Evolutionary conservation across 2,329 filamentous ascomycete species (phyloP).

Genomic region (Aspergillus ruber): DNA sequence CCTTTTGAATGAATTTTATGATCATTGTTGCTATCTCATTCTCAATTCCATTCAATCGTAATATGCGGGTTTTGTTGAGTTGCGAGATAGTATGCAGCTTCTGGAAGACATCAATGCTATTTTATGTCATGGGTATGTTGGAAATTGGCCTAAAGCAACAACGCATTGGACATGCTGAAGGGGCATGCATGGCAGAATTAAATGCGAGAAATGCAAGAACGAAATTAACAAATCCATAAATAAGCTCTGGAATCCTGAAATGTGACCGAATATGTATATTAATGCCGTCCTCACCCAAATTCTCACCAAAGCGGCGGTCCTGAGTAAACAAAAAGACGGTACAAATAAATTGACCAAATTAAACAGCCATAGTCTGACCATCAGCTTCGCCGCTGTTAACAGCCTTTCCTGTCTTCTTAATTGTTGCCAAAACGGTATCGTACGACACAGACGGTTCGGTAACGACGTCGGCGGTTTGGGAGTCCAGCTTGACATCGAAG

Average conservation of each 20-base stretch:
- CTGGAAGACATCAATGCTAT: neutral
- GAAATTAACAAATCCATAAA: neutral
- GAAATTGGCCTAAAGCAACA: neutral
- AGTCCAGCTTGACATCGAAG: slow-evolving; percentile 81
- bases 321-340: neutral
- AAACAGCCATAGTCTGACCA: slow-evolving; percentile 34
- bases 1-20: slow-evolving; percentile 3
- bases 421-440: slow-evolving; percentile 75
- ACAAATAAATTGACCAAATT: slow-evolving; percentile 2
- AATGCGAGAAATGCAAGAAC: neutral
- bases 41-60: too few species aligned
- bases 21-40: too few species aligned
- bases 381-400: slow-evolving; percentile 59
- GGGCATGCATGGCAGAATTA: neutral
- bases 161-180: neutral
- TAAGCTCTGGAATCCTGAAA: too few species aligned
- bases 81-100: neutral
- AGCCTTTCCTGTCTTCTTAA: slow-evolving; percentile 92
- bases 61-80: neutral
- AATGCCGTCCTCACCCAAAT: too few species aligned
- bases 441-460: slow-evolving; percentile 65
- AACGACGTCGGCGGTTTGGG: slow-evolving; percentile 72
- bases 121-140: neutral
- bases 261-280: too few species aligned
- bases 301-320: neutral